These are phyloP conservation scores for Phytophthora aleatoria DNA, from an alignment of 352 stramenopile genomes.

Conservation along the genomic window DNA sequence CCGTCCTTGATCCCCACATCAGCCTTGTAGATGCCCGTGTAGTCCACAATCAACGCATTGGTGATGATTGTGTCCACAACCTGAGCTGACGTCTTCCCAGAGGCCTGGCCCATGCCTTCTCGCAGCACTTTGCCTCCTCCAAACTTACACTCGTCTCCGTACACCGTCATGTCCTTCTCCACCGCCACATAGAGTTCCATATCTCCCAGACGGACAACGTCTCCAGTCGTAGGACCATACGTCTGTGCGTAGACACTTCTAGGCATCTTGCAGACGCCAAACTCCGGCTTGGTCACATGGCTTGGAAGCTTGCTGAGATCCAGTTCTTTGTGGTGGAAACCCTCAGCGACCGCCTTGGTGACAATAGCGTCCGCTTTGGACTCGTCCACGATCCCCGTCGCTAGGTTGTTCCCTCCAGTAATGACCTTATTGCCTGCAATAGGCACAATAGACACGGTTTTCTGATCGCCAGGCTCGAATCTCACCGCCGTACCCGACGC, in stretches of 20 bases:
- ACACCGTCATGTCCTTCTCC: constrained; percentile 89
- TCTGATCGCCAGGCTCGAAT: constrained; percentile 96
- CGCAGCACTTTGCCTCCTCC: constrained; percentile 93
- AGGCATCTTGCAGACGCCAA: constrained; percentile 58
- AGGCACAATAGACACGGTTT: constrained; percentile 93
- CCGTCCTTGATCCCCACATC: constrained; percentile 96
- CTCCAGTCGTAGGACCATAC: constrained; percentile 94
- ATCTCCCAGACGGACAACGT: constrained; percentile 94
- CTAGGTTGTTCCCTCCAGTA: constrained; percentile 90
- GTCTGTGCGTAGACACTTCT: constrained; percentile 87
- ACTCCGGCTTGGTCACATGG: constrained; percentile 32
- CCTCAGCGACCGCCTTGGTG: constrained; percentile 47
- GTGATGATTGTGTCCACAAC: constrained; percentile 97
- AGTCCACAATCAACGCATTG: constrained; percentile 97
- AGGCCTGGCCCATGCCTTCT: constrained; percentile 81
- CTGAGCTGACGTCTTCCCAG: constrained; percentile 43
- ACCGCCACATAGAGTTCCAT: constrained; percentile 92
- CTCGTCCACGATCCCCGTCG: constrained; percentile 74
- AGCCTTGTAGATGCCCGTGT: constrained; percentile 95
- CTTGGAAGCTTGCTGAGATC: constrained; percentile 32
- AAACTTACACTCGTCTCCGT: constrained; percentile 93
- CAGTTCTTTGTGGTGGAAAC: constrained; percentile 66
- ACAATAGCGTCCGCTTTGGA: constrained; percentile 64
- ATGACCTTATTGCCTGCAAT: constrained; percentile 92
- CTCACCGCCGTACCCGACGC: constrained; percentile 91